Percentiles rank a stretch among this genome's conserved stretches.
These are phyloP conservation scores for Naematelia aurantialba DNA, from an alignment of 768 basidiomycete genomes.

Conservation along the genomic window DNA sequence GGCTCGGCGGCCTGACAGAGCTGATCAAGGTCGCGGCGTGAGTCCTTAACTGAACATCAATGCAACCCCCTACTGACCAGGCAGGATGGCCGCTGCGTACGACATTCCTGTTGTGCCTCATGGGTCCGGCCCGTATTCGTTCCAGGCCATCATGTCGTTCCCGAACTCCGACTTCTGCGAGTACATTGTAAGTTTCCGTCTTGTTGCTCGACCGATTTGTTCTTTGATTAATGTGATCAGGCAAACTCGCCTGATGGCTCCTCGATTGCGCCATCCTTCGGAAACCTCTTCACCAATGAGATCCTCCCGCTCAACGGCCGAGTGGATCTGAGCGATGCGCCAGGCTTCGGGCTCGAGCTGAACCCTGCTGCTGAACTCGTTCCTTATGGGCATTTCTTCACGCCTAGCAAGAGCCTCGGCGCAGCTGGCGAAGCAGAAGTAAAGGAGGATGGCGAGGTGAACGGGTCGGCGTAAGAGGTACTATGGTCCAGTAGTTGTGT, in stretches of 20 bases:
- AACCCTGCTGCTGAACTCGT: conserved; percentile 52
- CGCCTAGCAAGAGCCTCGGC: conserved; percentile 25
- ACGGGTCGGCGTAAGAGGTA: not conserved
- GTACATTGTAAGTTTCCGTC: conserved; percentile 33
- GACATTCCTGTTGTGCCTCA: conserved; percentile 57
- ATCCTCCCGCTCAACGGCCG: conserved; percentile 51
- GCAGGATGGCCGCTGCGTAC: conserved; percentile 53
- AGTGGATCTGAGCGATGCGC: conserved; percentile 51
- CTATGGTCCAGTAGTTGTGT: not conserved
- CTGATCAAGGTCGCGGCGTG: conserved; percentile 49
- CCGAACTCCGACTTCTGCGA: conserved; percentile 51
- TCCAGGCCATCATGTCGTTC: conserved; percentile 55
- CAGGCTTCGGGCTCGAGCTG: conserved; percentile 53
- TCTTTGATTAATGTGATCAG: conserved; percentile 4
- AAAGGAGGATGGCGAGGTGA: not conserved
- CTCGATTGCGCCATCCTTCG: conserved; percentile 53
- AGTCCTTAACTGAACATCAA: conserved; percentile 7
- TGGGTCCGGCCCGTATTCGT: conserved; percentile 56
- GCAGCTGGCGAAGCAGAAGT: conserved; percentile 19
- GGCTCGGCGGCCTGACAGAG: conserved; percentile 51
- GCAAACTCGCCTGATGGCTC: conserved; percentile 54
- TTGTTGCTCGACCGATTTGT: conserved; percentile 10
- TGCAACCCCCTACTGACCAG: conserved; percentile 1
- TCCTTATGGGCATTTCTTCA: conserved; percentile 44
- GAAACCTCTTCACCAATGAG: conserved; percentile 54